Evolutionary conservation across 2,329 filamentous ascomycete species (phyloP).

Genomic region (Exophiala aquamarina): DNA sequence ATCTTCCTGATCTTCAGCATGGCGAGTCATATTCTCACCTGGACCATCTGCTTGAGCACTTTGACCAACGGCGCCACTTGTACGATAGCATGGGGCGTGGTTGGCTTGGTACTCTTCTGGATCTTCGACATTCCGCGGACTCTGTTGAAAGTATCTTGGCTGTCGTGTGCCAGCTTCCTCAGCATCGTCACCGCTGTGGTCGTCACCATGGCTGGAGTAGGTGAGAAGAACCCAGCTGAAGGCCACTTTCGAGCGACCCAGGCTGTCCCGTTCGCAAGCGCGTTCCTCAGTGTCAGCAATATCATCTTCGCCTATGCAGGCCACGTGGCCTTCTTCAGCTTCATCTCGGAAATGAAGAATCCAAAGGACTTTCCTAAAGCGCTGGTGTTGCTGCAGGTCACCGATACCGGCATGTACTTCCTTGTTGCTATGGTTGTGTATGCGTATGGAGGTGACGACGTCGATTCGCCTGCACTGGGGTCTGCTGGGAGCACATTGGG

Average conservation of each 20-base stretch:
- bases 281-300: slow-evolving; percentile 63
- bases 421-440: slow-evolving; percentile 68
- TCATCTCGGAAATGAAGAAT: slow-evolving; percentile 64
- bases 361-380: slow-evolving; percentile 63
- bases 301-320: slow-evolving; percentile 71
- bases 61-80: slow-evolving; percentile 63
- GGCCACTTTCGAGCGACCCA: slow-evolving; percentile 38
- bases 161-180: slow-evolving; percentile 63
- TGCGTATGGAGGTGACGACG: slow-evolving; percentile 60
- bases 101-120: slow-evolving; percentile 60
- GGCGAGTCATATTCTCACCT: slow-evolving; percentile 70
- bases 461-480: slow-evolving; percentile 66
- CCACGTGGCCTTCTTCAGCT: slow-evolving; percentile 67
- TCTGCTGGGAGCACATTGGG: slow-evolving; percentile 57
- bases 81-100: slow-evolving; percentile 63
- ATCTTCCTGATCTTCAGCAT: slow-evolving; percentile 69
- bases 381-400: slow-evolving; percentile 60
- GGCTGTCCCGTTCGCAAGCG: slow-evolving; percentile 51
- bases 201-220: slow-evolving; percentile 67
- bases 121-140: slow-evolving; percentile 62
- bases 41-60: slow-evolving; percentile 67
- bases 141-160: slow-evolving; percentile 60
- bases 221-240: slow-evolving; percentile 55
- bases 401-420: slow-evolving; percentile 63
- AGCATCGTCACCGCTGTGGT: slow-evolving; percentile 65